These are phyloP conservation scores for Silybum marianum DNA, from an alignment of 129 eudicot genomes.

Conservation along the genomic window DNA sequence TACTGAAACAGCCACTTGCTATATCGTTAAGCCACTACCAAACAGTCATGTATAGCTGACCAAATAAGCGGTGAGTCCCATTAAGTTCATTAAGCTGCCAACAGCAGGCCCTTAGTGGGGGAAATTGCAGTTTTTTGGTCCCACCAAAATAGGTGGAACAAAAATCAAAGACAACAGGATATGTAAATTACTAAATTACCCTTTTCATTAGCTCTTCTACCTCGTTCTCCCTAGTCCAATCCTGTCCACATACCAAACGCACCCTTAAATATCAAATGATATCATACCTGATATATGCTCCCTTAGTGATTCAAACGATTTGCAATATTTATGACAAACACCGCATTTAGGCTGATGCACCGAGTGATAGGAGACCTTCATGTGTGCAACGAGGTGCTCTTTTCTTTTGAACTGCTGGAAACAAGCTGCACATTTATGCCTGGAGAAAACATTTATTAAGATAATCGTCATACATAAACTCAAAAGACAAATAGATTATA, in stretches of 20 bases:
- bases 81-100: too few species aligned
- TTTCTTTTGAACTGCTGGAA: constrained; percentile 64
- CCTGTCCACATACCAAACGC: background rate
- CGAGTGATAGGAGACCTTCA: constrained; percentile 63
- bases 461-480: constrained; percentile 13
- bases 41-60: too few species aligned
- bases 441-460: constrained; percentile 23
- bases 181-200: background rate
- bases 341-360: constrained; percentile 74
- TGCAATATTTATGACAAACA: constrained; percentile 71
- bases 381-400: constrained; percentile 72
- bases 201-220: background rate
- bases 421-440: constrained; percentile 71
- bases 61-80: too few species aligned
- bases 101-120: too few species aligned
- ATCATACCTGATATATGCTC: constrained; percentile 64
- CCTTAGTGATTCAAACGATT: constrained; percentile 62
- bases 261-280: background rate
- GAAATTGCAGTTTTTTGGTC: background rate
- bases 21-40: too few species aligned
- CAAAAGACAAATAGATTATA: constrained; percentile 1
- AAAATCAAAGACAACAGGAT: background rate
- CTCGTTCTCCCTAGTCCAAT: background rate
- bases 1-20: too few species aligned
- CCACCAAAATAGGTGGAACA: background rate